Percentiles rank a stretch among this genome's conserved stretches.
Evolutionary conservation across 495 filamentous ascomycete species (phyloP).

Genomic region (Lophium mytilinum): DNA sequence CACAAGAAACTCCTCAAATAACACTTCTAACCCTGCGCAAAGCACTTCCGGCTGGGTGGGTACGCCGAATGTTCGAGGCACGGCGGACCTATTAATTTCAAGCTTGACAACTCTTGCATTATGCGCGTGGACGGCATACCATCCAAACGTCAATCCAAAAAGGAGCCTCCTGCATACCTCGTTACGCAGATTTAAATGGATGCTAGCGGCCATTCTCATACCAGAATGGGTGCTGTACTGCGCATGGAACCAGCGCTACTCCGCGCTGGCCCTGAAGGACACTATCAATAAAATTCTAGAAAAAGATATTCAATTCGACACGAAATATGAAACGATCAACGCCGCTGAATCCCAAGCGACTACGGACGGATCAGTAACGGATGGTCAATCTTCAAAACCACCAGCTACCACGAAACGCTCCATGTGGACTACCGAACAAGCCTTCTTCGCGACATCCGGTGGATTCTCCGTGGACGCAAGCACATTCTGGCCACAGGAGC

Average conservation of each 20-base stretch:
- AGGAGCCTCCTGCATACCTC: background rate
- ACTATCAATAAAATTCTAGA: background rate
- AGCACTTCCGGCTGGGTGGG: background rate
- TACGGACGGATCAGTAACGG: background rate
- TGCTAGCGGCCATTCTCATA: slow-evolving; percentile 12
- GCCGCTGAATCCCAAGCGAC: background rate
- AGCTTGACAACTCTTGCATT: slow-evolving; percentile 17
- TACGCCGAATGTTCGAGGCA: slow-evolving; percentile 10
- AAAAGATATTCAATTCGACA: background rate
- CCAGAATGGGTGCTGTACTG: slow-evolving; percentile 17
- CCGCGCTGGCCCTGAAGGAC: background rate
- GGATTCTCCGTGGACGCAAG: slow-evolving; percentile 10
- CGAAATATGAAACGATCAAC: too few species aligned
- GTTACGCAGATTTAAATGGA: slow-evolving; percentile 5
- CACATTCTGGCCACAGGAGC: background rate
- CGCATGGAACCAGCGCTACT: slow-evolving; percentile 22
- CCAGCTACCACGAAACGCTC: background rate
- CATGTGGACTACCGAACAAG: slow-evolving; percentile 15
- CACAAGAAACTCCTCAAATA: background rate
- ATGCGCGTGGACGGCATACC: slow-evolving; percentile 23
- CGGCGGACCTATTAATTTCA: slow-evolving; percentile 15
- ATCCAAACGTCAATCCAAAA: slow-evolving; percentile 12
- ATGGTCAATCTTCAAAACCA: background rate
- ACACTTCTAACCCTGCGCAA: background rate
- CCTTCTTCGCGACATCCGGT: slow-evolving; percentile 18